phyloP scores from a whole-genome alignment of 371 early-diverging fungal genomes.

The Choanephora cucurbitarum region DNA sequence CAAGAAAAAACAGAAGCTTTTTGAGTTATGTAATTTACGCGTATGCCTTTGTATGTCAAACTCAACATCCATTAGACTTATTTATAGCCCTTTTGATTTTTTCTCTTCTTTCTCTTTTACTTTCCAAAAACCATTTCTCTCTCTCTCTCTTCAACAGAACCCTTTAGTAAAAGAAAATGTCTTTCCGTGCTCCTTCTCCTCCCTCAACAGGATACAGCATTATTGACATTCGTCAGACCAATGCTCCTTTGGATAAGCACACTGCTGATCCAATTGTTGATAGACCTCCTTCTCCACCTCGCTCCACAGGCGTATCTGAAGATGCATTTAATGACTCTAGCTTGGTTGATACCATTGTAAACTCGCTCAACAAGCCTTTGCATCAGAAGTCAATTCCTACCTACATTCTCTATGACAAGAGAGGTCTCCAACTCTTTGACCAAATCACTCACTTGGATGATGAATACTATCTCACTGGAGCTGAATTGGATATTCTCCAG shows the following conservation, averaged over 20 bases:
- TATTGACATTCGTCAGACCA: constrained; percentile 34
- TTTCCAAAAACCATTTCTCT: neutral
- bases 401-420: constrained; percentile 81
- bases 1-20: too few relatives aligned
- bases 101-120: constrained; percentile 1
- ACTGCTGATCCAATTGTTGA: neutral
- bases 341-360: constrained; percentile 51
- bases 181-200: constrained; percentile 24
- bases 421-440: constrained; percentile 86
- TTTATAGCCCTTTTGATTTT: neutral
- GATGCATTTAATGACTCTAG: constrained; percentile 47
- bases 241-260: constrained; percentile 1
- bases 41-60: too few relatives aligned
- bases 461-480: constrained; percentile 86
- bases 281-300: constrained; percentile 37
- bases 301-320: constrained; percentile 27
- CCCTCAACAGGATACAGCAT: constrained; percentile 41
- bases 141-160: constrained; percentile 26
- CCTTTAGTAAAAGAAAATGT: constrained; percentile 7
- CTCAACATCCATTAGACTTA: neutral
- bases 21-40: too few relatives aligned
- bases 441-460: constrained; percentile 77
- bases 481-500: constrained; percentile 79
- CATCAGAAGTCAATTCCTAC: constrained; percentile 64
- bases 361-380: constrained; percentile 36